Conservation (phyloP, 2,329 filamentous ascomycete genomes). For the Botryotinia calthae region DNA sequence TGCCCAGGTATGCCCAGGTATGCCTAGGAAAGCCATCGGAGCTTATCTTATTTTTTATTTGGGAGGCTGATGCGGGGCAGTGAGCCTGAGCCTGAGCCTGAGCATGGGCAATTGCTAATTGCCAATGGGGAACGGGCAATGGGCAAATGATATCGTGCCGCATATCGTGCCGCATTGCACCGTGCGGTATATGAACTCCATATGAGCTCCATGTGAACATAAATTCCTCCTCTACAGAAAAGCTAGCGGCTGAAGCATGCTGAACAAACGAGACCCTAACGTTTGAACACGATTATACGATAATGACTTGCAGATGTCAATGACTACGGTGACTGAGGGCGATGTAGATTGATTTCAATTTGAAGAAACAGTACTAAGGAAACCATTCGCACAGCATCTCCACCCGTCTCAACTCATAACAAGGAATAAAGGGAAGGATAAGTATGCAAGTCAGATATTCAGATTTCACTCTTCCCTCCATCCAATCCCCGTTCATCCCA, state of each 20-base stretch:
- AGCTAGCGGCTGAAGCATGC: neutral
- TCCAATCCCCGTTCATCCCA: neutral
- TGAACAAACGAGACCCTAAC: neutral
- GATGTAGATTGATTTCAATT: neutral
- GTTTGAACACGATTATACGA: neutral
- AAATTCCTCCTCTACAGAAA: neutral
- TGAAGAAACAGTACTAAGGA: neutral
- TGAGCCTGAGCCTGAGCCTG: neutral
- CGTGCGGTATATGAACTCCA: neutral
- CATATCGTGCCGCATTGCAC: neutral
- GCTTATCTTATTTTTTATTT: neutral
- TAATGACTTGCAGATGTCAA: neutral
- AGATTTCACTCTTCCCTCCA: neutral
- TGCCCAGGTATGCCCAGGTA: neutral
- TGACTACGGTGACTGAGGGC: neutral
- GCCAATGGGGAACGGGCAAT: neutral
- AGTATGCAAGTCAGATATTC: slow-evolving; percentile 8
- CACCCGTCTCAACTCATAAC: neutral
- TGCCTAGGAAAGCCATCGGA: neutral
- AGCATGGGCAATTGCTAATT: neutral
- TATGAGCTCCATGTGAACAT: neutral
- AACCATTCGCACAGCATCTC: neutral
- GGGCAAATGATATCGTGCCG: neutral
- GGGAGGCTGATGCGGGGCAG: neutral
- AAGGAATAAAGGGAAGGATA: neutral